These are phyloP conservation scores for Penicillium sp. DNA, from an alignment of 2,329 filamentous ascomycete species.

Conservation along the genomic window DNA sequence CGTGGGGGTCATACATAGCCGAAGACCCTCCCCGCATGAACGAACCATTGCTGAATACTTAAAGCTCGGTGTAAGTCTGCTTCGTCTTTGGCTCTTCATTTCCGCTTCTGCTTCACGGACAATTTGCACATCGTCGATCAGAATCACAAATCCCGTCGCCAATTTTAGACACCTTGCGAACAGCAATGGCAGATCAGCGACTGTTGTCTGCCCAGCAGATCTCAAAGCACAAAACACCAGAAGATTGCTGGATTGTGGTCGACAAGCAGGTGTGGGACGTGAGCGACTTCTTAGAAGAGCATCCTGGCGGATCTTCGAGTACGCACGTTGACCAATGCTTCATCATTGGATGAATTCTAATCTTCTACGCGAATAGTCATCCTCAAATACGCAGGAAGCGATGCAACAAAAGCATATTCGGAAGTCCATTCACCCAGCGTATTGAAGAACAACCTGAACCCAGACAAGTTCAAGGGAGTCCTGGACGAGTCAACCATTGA, in stretches of 20 bases:
- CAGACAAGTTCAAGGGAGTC: conserved; percentile 49
- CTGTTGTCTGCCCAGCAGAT: conserved; percentile 46
- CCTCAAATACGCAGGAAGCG: conserved; percentile 45
- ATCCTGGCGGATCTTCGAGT: conserved; percentile 58
- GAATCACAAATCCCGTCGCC: no score
- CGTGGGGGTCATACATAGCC: conserved; percentile 22
- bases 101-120: background rate
- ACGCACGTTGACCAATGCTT: background rate
- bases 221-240: conserved; percentile 46
- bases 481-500: conserved; percentile 50
- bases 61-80: conserved; percentile 14
- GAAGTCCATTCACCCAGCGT: conserved; percentile 49
- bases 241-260: conserved; percentile 64
- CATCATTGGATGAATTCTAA: background rate
- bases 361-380: conserved; percentile 35
- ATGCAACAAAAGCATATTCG: conserved; percentile 46
- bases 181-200: conserved; percentile 30
- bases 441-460: conserved; percentile 42
- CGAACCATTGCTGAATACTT: conserved; percentile 21
- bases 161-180: background rate
- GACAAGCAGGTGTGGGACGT: conserved; percentile 66
- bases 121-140: background rate
- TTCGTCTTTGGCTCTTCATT: background rate
- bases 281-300: conserved; percentile 61
- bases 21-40: background rate